Evolutionary conservation across 805 yeast genomes (phyloP).

Genomic region (Cyberlindnera xishuangbannaensis): DNA sequence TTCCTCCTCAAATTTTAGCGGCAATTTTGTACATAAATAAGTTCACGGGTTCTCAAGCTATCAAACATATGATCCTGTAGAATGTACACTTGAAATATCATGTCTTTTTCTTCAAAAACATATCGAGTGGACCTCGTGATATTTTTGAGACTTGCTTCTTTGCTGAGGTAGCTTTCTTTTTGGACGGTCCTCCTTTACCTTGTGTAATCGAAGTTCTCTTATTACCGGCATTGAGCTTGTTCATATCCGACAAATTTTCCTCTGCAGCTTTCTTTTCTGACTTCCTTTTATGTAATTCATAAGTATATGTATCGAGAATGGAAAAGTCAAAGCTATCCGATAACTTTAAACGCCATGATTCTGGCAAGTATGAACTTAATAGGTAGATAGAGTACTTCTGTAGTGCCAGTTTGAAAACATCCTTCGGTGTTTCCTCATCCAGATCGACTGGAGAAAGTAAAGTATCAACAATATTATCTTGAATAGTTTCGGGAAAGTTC

Average conservation of each 20-base stretch:
- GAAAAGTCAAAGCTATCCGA: constrained; percentile 29
- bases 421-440: constrained; percentile 29
- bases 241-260: constrained; percentile 28
- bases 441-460: constrained; percentile 24
- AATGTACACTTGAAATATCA: no score
- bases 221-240: constrained; percentile 15
- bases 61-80: no score
- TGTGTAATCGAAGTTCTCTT: constrained; percentile 9
- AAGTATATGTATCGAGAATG: constrained; percentile 26
- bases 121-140: constrained; percentile 66
- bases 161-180: constrained; percentile 21
- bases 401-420: constrained; percentile 32
- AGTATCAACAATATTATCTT: constrained; percentile 22
- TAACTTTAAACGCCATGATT: constrained; percentile 17
- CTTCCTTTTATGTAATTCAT: constrained; percentile 15
- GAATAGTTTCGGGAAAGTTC: constrained; percentile 34
- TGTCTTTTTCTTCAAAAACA: constrained; percentile 48
- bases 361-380: constrained; percentile 38
- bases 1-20: no score
- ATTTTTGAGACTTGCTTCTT: constrained; percentile 41
- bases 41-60: no score
- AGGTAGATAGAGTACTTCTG: constrained; percentile 40
- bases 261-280: constrained; percentile 27
- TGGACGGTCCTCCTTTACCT: constrained; percentile 22
- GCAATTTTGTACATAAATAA: no score